phyloP scores from a whole-genome alignment of 106 monocot species.

The Allium sativum region DNA sequence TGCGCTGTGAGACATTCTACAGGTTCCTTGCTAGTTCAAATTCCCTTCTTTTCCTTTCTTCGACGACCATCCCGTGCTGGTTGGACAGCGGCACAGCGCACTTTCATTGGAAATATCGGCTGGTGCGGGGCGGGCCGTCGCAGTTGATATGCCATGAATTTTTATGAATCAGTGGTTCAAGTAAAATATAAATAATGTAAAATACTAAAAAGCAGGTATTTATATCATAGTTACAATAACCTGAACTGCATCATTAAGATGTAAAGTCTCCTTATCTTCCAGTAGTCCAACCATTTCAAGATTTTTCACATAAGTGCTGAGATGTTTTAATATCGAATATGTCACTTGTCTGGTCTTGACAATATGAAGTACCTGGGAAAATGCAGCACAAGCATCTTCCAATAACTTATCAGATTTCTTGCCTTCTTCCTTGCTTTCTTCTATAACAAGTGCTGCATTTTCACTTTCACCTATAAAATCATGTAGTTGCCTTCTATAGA shows the following conservation, averaged over 20 bases:
- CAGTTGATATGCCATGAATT: constrained; percentile 54
- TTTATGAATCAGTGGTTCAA: not conserved
- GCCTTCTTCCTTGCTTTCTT: constrained; percentile 55
- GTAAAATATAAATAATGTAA: not conserved
- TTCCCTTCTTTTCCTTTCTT: no score
- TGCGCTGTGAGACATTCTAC: no score
- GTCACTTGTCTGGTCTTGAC: constrained; percentile 96
- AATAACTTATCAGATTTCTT: constrained; percentile 63
- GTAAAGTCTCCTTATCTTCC: constrained; percentile 84
- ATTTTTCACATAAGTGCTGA: no score
- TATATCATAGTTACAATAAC: no score
- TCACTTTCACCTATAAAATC: constrained; percentile 84
- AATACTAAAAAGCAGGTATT: no score
- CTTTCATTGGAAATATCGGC: no score
- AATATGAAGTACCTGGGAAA: constrained; percentile 73
- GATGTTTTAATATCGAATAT: constrained; percentile 79
- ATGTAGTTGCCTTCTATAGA: constrained; percentile 72
- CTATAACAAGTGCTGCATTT: constrained; percentile 38
- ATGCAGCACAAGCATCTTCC: constrained; percentile 59
- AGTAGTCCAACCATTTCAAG: constrained; percentile 78
- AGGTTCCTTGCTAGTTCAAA: no score
- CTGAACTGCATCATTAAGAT: constrained; percentile 91
- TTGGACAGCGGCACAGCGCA: no score
- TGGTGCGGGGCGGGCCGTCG: no score
- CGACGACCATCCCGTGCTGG: no score